phyloP scores from a whole-genome alignment of 192 early-diverging fungal species.

The Gigaspora rosea region DNA sequence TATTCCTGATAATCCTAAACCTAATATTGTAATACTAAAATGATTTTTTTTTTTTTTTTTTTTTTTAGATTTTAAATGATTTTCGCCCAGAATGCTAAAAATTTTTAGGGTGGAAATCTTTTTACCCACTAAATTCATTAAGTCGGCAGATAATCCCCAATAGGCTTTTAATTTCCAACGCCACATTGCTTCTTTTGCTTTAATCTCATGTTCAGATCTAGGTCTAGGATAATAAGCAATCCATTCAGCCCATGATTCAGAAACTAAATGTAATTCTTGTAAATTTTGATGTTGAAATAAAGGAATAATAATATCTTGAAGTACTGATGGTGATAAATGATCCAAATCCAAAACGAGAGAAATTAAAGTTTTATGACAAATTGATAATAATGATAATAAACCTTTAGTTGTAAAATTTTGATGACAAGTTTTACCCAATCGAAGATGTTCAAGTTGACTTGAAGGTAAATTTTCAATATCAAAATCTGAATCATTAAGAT shows the following conservation, averaged over 20 bases:
- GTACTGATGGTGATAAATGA: conserved; percentile 13
- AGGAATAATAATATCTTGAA: conserved; percentile 28
- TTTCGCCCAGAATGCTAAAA: conserved; percentile 29
- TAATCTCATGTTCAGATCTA: conserved; percentile 13
- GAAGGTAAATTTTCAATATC: background rate
- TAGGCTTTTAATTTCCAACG: conserved; percentile 29
- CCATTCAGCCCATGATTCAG: conserved; percentile 29
- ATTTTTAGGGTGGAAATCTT: conserved; percentile 4
- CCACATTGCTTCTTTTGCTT: conserved; percentile 34
- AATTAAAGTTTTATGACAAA: conserved; percentile 3
- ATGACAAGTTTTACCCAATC: conserved; percentile 18
- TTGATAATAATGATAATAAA: conserved; percentile 9
- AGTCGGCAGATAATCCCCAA: conserved; percentile 22
- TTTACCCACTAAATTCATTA: conserved; percentile 10
- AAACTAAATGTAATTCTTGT: conserved; percentile 26
- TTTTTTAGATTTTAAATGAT: conserved; percentile 9
- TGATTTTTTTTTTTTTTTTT: too few species aligned
- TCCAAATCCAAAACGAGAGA: background rate
- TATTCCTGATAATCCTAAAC: too few species aligned
- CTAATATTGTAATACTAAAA: too few species aligned
- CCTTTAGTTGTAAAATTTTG: conserved; percentile 5
- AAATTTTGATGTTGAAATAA: conserved; percentile 20
- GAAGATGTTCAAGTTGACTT: conserved; percentile 6
- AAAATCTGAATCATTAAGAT: conserved; percentile 24
- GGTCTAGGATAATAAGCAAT: conserved; percentile 25